A percentile compares a stretch with the other conserved stretches of the same genome.
These are phyloP conservation scores for Mallotus nudiflorus DNA, from an alignment of 345 rosid species.

Conservation along the genomic window DNA sequence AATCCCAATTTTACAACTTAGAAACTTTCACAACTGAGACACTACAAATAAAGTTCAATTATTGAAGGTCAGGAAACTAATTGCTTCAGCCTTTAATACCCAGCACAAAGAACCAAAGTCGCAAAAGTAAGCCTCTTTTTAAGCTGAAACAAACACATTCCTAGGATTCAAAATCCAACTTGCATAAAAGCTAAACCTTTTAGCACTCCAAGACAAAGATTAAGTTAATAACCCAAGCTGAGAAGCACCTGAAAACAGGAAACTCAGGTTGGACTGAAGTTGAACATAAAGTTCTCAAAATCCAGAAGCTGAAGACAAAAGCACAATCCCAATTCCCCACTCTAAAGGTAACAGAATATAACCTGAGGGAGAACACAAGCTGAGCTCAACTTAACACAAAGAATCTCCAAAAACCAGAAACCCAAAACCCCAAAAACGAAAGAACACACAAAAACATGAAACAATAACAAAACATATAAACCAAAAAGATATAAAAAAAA, in stretches of 20 bases:
- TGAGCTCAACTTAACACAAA: not conserved
- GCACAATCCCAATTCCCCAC: conserved; percentile 8
- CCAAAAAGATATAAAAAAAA: not conserved
- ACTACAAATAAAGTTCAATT: not conserved
- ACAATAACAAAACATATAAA: not conserved
- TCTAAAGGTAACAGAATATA: not conserved
- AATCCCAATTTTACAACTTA: not conserved
- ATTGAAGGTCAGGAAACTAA: not conserved
- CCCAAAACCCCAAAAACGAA: not conserved
- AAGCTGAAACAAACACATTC: not conserved
- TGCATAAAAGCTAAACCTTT: not conserved
- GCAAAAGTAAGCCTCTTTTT: not conserved
- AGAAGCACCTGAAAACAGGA: not conserved
- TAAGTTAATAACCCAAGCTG: not conserved
- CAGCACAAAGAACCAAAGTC: not conserved
- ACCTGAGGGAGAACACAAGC: not conserved
- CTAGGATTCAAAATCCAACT: conserved; percentile 5
- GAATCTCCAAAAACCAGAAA: not conserved
- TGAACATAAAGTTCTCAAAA: not conserved
- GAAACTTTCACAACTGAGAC: not conserved
- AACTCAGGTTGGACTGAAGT: conserved; percentile 16
- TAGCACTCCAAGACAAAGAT: not conserved
- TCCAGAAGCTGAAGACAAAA: conserved; percentile 10
- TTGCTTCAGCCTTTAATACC: not conserved
- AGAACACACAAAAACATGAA: not conserved